Evolutionary conservation across 768 basidiomycete species (phyloP).

Genomic region (Nidularia pulvinata): DNA sequence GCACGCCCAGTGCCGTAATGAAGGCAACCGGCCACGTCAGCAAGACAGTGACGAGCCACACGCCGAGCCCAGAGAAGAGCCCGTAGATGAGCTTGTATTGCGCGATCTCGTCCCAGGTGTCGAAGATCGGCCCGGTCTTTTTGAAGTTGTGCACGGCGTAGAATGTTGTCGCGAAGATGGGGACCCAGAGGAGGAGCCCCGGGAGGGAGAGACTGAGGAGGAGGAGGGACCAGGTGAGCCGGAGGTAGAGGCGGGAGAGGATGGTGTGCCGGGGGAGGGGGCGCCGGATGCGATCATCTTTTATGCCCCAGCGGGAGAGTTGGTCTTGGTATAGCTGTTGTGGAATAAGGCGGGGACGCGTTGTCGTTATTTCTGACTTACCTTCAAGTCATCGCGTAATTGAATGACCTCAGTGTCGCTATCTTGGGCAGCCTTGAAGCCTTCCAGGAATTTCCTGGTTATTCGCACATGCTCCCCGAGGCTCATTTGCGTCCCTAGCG

Average conservation of each 20-base stretch:
- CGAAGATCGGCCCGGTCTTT: slow-evolving; percentile 79
- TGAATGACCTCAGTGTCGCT: slow-evolving; percentile 21
- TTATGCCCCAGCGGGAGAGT: slow-evolving; percentile 67
- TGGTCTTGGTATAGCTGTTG: slow-evolving; percentile 73
- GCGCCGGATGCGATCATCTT: slow-evolving; percentile 82
- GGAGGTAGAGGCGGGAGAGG: slow-evolving; percentile 61
- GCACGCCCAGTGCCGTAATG: slow-evolving; percentile 61
- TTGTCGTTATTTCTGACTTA: slow-evolving; percentile 15
- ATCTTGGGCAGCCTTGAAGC: slow-evolving; percentile 50
- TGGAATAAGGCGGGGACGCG: neutral
- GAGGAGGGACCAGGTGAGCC: slow-evolving; percentile 61
- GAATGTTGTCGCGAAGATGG: slow-evolving; percentile 72
- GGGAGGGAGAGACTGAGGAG: slow-evolving; percentile 70
- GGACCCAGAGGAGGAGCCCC: slow-evolving; percentile 82
- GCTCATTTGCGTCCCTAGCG: slow-evolving; percentile 84
- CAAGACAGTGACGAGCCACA: slow-evolving; percentile 56
- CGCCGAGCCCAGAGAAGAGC: slow-evolving; percentile 67
- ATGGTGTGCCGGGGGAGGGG: slow-evolving; percentile 57
- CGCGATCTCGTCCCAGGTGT: slow-evolving; percentile 90
- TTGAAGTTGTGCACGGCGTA: slow-evolving; percentile 76
- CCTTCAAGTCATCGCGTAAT: slow-evolving; percentile 61
- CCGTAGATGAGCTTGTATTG: slow-evolving; percentile 90
- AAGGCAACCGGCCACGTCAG: slow-evolving; percentile 63
- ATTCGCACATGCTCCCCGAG: slow-evolving; percentile 85
- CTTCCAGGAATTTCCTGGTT: slow-evolving; percentile 73